Percentiles rank a stretch among this genome's conserved stretches.
phyloP scores from a whole-genome alignment of 2,329 filamentous ascomycete genomes.

The Apiospora kogelbergensis region DNA sequence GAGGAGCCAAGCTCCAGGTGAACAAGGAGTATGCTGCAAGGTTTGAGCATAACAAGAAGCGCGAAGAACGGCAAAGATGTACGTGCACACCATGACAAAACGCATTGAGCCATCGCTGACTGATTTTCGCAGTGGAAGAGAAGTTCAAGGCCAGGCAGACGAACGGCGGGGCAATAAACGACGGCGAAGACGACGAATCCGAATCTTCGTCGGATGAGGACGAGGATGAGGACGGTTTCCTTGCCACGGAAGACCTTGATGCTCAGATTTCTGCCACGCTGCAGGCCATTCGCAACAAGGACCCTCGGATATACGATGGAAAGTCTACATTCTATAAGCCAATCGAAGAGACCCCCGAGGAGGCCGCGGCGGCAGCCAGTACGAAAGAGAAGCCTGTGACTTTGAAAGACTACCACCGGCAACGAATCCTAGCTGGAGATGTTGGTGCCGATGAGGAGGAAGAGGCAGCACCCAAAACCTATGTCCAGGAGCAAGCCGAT shows the following conservation, averaged over 20 bases:
- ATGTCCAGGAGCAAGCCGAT: slow-evolving; percentile 84
- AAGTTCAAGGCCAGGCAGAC: slow-evolving; percentile 61
- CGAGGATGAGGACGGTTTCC: slow-evolving; percentile 86
- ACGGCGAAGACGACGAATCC: slow-evolving; percentile 54
- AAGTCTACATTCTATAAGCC: slow-evolving; percentile 75
- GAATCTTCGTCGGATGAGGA: slow-evolving; percentile 73
- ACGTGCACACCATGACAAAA: slow-evolving; percentile 28
- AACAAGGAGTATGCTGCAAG: slow-evolving; percentile 86
- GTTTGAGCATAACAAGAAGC: slow-evolving; percentile 97
- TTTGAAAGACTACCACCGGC: slow-evolving; percentile 86
- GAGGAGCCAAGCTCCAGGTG: slow-evolving; percentile 65
- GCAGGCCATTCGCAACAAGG: slow-evolving; percentile 83
- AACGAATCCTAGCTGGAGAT: slow-evolving; percentile 78
- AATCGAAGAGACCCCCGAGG: slow-evolving; percentile 46
- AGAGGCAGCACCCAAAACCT: slow-evolving; percentile 62
- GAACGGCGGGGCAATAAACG: slow-evolving; percentile 38
- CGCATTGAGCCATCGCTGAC: background rate
- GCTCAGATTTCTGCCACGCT: slow-evolving; percentile 84
- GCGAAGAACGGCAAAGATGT: slow-evolving; percentile 78
- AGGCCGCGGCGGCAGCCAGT: slow-evolving; percentile 31
- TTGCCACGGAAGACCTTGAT: slow-evolving; percentile 84
- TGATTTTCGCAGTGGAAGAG: slow-evolving; percentile 71
- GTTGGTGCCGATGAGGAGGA: slow-evolving; percentile 59
- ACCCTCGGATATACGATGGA: slow-evolving; percentile 86
- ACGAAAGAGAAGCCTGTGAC: slow-evolving; percentile 83